A percentile compares a stretch with the other conserved stretches of the same genome.
Conservation (phyloP, 768 basidiomycete species). For the Stropharia rugosoannulata region DNA sequence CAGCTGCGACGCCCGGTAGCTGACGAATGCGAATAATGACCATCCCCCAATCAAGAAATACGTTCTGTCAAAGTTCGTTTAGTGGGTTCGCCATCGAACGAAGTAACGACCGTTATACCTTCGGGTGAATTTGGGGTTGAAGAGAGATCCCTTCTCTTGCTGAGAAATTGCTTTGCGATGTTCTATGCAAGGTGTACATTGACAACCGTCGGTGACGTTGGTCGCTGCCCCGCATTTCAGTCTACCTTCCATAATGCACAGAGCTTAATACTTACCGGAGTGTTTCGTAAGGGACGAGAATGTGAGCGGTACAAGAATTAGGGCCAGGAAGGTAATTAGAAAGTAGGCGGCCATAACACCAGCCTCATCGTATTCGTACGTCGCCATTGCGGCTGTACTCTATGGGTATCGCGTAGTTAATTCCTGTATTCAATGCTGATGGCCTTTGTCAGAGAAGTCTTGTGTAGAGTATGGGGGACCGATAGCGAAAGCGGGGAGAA, state of each 20-base stretch:
- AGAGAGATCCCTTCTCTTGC: constrained; percentile 42
- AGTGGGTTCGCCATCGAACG: background rate
- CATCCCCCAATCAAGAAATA: constrained; percentile 70
- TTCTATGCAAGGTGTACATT: constrained; percentile 60
- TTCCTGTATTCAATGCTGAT: background rate
- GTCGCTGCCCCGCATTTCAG: constrained; percentile 13
- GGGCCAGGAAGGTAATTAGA: constrained; percentile 82
- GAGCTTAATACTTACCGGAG: constrained; percentile 39
- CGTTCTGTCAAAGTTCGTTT: constrained; percentile 39
- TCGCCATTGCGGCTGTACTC: constrained; percentile 52
- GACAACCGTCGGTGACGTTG: constrained; percentile 47
- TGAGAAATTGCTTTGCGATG: constrained; percentile 47
- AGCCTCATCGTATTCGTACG: constrained; percentile 84
- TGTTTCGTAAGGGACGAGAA: constrained; percentile 43
- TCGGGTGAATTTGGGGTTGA: constrained; percentile 46
- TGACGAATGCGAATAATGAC: constrained; percentile 65
- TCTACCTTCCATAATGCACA: background rate
- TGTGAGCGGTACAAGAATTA: constrained; percentile 81
- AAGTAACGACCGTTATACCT: constrained; percentile 37
- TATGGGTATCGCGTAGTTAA: constrained; percentile 4
- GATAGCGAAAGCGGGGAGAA: background rate
- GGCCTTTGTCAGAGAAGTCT: background rate
- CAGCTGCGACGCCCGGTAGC: constrained; percentile 60
- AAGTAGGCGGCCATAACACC: constrained; percentile 91
- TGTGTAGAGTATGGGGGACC: background rate